Evolutionary conservation across 768 basidiomycete species (phyloP).

Genomic region (Naganishia randhawae): DNA sequence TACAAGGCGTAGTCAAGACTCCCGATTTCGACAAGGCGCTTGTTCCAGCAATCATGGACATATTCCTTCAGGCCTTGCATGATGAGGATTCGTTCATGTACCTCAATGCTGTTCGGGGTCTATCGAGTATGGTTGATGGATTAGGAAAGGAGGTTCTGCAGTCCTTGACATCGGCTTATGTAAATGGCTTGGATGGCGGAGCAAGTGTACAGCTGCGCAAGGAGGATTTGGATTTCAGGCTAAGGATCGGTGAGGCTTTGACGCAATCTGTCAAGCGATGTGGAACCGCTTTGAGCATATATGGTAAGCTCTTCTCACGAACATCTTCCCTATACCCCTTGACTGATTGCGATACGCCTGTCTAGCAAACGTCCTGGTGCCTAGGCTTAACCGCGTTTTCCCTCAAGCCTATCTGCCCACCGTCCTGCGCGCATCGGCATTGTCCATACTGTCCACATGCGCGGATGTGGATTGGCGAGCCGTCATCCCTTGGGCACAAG

Average conservation of each 20-base stretch:
- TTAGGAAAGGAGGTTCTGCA: constrained; percentile 70
- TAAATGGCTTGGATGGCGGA: constrained; percentile 50
- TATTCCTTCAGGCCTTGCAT: constrained; percentile 77
- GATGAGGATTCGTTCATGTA: constrained; percentile 96
- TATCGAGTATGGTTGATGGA: constrained; percentile 76
- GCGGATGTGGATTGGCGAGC: constrained; percentile 64
- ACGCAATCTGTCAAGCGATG: constrained; percentile 69
- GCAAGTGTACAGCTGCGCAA: constrained; percentile 47
- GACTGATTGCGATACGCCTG: not conserved
- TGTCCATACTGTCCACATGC: constrained; percentile 71
- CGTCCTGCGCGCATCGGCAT: constrained; percentile 64
- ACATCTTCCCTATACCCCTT: not conserved
- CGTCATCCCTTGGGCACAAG: constrained; percentile 61
- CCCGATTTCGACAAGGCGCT: constrained; percentile 59
- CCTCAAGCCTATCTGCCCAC: constrained; percentile 64
- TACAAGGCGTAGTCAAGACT: constrained; percentile 66
- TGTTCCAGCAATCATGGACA: constrained; percentile 74
- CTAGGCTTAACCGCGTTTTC: constrained; percentile 65
- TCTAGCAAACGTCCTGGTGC: constrained; percentile 66
- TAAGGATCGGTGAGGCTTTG: constrained; percentile 81
- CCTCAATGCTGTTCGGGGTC: constrained; percentile 83
- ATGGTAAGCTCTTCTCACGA: constrained; percentile 57
- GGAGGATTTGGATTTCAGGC: constrained; percentile 66
- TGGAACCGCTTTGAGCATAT: constrained; percentile 64
- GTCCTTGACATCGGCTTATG: constrained; percentile 65